Evolutionary conservation across 2,329 filamentous ascomycete genomes (phyloP).

Genomic region (Colletotrichum brevisporum): DNA sequence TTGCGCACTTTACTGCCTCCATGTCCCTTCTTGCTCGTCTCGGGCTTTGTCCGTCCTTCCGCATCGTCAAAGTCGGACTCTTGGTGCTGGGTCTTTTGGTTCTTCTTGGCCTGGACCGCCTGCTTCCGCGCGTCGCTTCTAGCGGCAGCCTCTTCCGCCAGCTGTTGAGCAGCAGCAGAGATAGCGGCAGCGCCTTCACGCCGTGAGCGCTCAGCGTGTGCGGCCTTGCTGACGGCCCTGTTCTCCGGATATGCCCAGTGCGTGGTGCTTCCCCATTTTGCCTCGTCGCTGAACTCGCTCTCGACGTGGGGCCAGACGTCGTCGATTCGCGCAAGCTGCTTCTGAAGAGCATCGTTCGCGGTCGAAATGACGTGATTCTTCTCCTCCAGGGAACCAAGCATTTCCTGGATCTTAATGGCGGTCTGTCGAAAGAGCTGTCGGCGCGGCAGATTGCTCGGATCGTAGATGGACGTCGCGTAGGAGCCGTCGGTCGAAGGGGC

Average conservation of each 20-base stretch:
- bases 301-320: conserved; percentile 90
- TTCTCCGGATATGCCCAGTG: conserved; percentile 98
- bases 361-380: conserved; percentile 98
- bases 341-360: conserved; percentile 89
- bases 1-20: conserved; percentile 75
- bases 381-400: conserved; percentile 93
- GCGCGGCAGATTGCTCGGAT: conserved; percentile 72
- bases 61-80: conserved; percentile 87
- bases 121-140: conserved; percentile 89
- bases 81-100: conserved; percentile 75
- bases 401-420: conserved; percentile 82
- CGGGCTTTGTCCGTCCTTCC: conserved; percentile 63
- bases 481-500: conserved; percentile 60
- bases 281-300: conserved; percentile 92
- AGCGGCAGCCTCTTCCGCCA: conserved; percentile 87
- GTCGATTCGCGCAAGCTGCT: conserved; percentile 87
- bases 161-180: conserved; percentile 80
- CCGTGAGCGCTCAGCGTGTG: conserved; percentile 79
- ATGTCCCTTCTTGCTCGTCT: conserved; percentile 73
- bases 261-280: conserved; percentile 88
- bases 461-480: conserved; percentile 61
- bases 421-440: conserved; percentile 84
- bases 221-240: conserved; percentile 72
- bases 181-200: conserved; percentile 85
- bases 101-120: conserved; percentile 82